These are phyloP conservation scores for Purpureocillium lavendulum DNA, from an alignment of 2,329 filamentous ascomycete species.

Conservation along the genomic window DNA sequence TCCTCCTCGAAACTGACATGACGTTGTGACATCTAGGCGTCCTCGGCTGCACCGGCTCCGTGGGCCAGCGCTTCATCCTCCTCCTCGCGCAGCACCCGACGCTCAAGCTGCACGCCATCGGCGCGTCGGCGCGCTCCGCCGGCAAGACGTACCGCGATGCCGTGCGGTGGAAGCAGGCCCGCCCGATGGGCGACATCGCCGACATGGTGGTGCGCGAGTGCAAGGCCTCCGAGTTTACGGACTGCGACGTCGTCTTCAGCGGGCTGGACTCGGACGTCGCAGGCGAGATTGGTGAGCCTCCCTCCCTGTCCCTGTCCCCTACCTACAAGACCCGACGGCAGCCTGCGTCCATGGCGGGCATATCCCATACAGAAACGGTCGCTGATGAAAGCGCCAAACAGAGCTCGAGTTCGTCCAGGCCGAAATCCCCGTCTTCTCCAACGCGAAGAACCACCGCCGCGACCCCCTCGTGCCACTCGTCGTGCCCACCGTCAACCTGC, in stretches of 20 bases:
- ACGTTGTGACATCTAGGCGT: constrained; percentile 43
- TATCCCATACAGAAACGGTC: neutral
- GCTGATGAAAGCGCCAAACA: constrained; percentile 24
- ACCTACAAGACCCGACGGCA: too few relatives aligned
- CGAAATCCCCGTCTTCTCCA: constrained; percentile 89
- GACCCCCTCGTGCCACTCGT: constrained; percentile 87
- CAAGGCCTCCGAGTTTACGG: constrained; percentile 69
- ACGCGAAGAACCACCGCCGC: constrained; percentile 93
- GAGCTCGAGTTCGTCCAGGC: constrained; percentile 87
- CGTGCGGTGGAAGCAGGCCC: constrained; percentile 87
- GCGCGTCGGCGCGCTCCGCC: constrained; percentile 80
- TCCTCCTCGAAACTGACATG: too few relatives aligned
- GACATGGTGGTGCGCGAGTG: constrained; percentile 82
- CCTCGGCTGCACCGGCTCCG: constrained; percentile 85
- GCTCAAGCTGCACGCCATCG: constrained; percentile 79
- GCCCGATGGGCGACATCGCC: constrained; percentile 71
- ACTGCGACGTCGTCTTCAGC: constrained; percentile 90
- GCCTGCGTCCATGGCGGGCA: too few relatives aligned
- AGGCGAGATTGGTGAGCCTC: constrained; percentile 69
- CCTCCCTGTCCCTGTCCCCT: neutral
- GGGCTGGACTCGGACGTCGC: constrained; percentile 90
- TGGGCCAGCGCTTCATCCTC: constrained; percentile 92
- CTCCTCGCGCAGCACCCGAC: constrained; percentile 81
- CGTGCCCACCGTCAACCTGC: constrained; percentile 88
- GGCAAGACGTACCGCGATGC: constrained; percentile 94